phyloP scores from a whole-genome alignment of 129 eudicot species.

The Flaveria linearis region DNA sequence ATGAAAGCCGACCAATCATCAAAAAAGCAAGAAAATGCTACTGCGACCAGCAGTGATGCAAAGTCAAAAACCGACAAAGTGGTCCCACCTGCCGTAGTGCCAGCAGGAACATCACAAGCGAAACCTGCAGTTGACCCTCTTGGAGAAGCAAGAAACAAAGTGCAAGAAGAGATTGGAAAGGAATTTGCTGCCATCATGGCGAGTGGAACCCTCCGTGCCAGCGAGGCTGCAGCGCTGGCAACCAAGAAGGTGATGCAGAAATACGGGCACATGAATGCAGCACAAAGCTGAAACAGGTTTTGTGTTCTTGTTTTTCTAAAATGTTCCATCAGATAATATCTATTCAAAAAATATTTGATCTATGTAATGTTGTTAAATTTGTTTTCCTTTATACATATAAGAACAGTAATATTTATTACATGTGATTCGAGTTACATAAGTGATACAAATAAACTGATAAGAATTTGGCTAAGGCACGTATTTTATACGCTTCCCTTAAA shows the following conservation, averaged over 20 bases:
- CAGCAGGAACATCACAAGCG: constrained; percentile 36
- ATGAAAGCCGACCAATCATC: constrained; percentile 20
- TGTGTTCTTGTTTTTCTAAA: not conserved
- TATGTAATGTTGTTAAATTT: too few relatives aligned
- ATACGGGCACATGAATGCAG: constrained; percentile 53
- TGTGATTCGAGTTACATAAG: too few relatives aligned
- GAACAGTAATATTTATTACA: too few relatives aligned
- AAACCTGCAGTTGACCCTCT: constrained; percentile 52
- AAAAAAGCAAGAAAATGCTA: constrained; percentile 13
- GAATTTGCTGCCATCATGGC: constrained; percentile 93
- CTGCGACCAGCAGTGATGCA: constrained; percentile 10
- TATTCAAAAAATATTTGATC: not conserved
- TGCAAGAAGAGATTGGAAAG: constrained; percentile 73
- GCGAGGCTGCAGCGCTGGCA: constrained; percentile 94
- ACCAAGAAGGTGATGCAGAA: constrained; percentile 80
- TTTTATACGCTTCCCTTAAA: too few relatives aligned
- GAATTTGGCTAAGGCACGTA: too few relatives aligned
- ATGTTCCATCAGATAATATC: not conserved
- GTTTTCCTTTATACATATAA: too few relatives aligned
- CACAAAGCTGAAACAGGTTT: constrained; percentile 51
- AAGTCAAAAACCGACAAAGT: not conserved
- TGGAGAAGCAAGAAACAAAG: constrained; percentile 71
- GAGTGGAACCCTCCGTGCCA: constrained; percentile 74
- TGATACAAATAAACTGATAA: too few relatives aligned
- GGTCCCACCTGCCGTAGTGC: constrained; percentile 39